Conservation (phyloP, 176 grass and related monocot genomes). For the Pontederia paniculata region DNA sequence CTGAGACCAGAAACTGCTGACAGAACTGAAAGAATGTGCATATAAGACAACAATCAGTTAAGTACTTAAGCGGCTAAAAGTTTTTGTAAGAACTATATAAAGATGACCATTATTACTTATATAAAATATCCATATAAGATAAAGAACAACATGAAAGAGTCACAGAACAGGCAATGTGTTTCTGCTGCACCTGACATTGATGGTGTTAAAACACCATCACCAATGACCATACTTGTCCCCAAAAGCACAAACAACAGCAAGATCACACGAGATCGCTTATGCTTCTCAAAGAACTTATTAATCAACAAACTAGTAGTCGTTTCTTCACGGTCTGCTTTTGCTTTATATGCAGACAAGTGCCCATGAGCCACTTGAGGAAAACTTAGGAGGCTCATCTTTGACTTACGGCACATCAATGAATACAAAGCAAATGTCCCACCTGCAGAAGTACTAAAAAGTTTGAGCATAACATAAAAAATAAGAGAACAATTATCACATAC, state of each 20-base stretch:
- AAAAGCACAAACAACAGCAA: slow-evolving; percentile 64
- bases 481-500: not conserved
- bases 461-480: not conserved
- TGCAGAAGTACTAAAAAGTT: slow-evolving; percentile 4
- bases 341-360: slow-evolving; percentile 23
- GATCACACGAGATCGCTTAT: slow-evolving; percentile 29
- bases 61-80: not conserved
- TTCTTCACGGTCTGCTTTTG: slow-evolving; percentile 23
- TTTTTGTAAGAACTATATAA: not conserved
- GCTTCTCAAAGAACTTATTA: slow-evolving; percentile 51
- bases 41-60: slow-evolving; percentile 21
- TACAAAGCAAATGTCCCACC: slow-evolving; percentile 80
- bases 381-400: slow-evolving; percentile 60
- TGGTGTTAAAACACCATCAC: slow-evolving; percentile 75
- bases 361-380: slow-evolving; percentile 24
- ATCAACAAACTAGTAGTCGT: slow-evolving; percentile 36
- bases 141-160: not conserved
- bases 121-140: not conserved
- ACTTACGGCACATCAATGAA: slow-evolving; percentile 59
- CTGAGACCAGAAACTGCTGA: slow-evolving; percentile 76
- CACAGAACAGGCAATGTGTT: not conserved
- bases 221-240: slow-evolving; percentile 85
- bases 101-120: not conserved
- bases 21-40: slow-evolving; percentile 32
- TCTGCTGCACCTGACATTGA: slow-evolving; percentile 61